A percentile compares a stretch with the other conserved stretches of the same genome.
These are phyloP conservation scores for Erodium trifolium DNA, from an alignment of 441 rosid species.

Conservation along the genomic window DNA sequence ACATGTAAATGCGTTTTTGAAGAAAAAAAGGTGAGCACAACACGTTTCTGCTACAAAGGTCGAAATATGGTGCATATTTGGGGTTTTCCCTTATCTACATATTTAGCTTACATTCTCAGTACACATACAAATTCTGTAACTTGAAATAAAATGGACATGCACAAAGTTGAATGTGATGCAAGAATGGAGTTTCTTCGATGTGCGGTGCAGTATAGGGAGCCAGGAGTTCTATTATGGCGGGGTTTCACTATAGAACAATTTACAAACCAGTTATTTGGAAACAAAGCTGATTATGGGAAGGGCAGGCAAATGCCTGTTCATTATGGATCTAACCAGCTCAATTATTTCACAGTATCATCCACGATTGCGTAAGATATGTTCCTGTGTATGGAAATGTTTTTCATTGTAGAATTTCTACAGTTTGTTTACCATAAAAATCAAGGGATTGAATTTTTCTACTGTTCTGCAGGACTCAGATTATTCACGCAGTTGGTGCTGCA, in stretches of 20 bases:
- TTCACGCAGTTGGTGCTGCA: not conserved
- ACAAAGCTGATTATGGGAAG: not conserved
- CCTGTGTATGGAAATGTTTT: constrained; percentile 1
- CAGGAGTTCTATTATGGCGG: not conserved
- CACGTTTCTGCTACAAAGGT: too few relatives aligned
- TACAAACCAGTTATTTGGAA: not conserved
- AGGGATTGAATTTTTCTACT: not conserved
- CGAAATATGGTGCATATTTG: too few relatives aligned
- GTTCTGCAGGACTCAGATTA: not conserved
- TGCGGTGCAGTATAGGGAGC: not conserved
- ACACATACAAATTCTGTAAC: not conserved
- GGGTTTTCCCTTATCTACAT: not conserved
- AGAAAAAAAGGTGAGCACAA: too few relatives aligned
- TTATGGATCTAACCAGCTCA: constrained; percentile 1
- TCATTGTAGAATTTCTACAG: not conserved
- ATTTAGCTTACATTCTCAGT: not conserved
- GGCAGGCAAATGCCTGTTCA: not conserved
- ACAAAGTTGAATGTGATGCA: not conserved
- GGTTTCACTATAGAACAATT: not conserved
- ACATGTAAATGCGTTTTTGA: too few relatives aligned
- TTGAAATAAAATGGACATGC: not conserved
- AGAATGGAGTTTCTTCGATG: not conserved
- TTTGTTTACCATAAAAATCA: not conserved
- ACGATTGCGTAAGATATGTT: constrained; percentile 1
- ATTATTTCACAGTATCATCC: not conserved